Evolutionary conservation across 2,329 filamentous ascomycete species (phyloP).

Genomic region (Hymenoscyphus fructigenus): DNA sequence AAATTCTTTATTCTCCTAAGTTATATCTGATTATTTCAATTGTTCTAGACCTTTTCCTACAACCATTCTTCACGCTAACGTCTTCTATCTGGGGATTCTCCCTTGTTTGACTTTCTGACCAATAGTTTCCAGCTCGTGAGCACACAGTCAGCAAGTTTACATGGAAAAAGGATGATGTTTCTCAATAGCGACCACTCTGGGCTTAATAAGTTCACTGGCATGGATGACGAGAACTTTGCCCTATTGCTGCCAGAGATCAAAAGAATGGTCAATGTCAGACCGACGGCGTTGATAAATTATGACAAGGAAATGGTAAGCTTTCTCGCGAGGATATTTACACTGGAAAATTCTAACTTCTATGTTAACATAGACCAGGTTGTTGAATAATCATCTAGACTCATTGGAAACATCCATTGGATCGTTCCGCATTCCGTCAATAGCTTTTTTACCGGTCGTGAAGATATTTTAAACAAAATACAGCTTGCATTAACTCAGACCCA

Average conservation of each 20-base stretch:
- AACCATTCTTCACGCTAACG: no score
- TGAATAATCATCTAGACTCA: neutral
- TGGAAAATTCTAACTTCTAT: no score
- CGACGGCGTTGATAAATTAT: constrained; percentile 4
- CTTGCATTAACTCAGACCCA: constrained; percentile 6
- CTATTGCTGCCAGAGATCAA: constrained; percentile 18
- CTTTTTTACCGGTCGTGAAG: constrained; percentile 24
- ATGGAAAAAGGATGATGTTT: constrained; percentile 20
- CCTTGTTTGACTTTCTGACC: neutral
- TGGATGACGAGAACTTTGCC: constrained; percentile 20
- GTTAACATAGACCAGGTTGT: no score
- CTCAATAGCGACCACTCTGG: constrained; percentile 22
- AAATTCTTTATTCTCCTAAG: no score
- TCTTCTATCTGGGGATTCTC: neutral
- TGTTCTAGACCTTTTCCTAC: no score
- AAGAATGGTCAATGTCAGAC: constrained; percentile 19
- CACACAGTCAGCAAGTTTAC: constrained; percentile 14
- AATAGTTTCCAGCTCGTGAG: neutral
- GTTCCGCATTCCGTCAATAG: constrained; percentile 21
- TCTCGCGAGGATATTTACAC: no score
- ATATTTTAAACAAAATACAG: constrained; percentile 21
- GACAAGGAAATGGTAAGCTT: no score
- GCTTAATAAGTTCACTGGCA: constrained; percentile 23
- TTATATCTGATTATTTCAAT: no score
- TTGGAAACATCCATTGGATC: constrained; percentile 20